Evolutionary conservation across 805 yeast genomes (phyloP).

Genomic region (Kazachstania bromeliacearum): DNA sequence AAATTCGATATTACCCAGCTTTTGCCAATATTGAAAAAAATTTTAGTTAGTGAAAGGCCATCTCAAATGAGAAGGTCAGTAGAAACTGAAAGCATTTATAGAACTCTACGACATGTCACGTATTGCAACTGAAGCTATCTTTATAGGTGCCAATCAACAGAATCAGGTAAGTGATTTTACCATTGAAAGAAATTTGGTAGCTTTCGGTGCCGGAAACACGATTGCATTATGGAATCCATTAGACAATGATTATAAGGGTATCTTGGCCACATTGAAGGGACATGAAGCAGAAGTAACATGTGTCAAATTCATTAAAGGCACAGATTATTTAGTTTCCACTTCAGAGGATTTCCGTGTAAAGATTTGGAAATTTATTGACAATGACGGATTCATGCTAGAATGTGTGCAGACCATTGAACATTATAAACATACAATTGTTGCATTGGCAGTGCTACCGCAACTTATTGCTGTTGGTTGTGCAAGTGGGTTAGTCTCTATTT

Average conservation of each 20-base stretch:
- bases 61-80: background rate
- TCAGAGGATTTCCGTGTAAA: constrained; percentile 57
- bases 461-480: constrained; percentile 56
- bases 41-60: no score
- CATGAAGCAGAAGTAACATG: constrained; percentile 58
- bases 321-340: constrained; percentile 44
- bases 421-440: constrained; percentile 45
- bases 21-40: no score
- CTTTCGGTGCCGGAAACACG: constrained; percentile 61
- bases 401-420: constrained; percentile 29
- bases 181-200: constrained; percentile 34
- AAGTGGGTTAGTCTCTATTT: constrained; percentile 46
- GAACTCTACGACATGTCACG: constrained; percentile 1
- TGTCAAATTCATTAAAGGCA: constrained; percentile 46
- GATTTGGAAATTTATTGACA: constrained; percentile 42
- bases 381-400: constrained; percentile 9
- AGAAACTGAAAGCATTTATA: background rate
- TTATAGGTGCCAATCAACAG: constrained; percentile 66
- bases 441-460: constrained; percentile 37
- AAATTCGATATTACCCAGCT: no score
- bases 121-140: constrained; percentile 41
- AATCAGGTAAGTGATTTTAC: constrained; percentile 49
- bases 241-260: constrained; percentile 35
- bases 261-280: constrained; percentile 45
- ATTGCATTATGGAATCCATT: constrained; percentile 66